phyloP scores from a whole-genome alignment of 108 stramenopile genomes.

The Skeletonema menzelii region DNA sequence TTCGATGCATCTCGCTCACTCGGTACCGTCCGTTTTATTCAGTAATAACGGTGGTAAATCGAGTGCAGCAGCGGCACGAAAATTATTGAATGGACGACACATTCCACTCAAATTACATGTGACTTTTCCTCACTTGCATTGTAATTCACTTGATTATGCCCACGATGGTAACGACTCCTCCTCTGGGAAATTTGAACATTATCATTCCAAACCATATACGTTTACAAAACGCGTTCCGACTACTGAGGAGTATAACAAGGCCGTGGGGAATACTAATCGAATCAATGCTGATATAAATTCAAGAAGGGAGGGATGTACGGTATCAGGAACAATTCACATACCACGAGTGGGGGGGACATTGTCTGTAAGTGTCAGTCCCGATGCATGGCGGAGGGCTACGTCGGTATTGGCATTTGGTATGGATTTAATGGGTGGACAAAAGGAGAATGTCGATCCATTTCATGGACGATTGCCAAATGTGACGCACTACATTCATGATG shows the following conservation, averaged over 20 bases:
- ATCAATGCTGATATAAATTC: too few relatives aligned
- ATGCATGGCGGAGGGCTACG: slow-evolving; percentile 37
- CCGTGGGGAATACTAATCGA: neutral
- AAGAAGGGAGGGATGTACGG: slow-evolving; percentile 40
- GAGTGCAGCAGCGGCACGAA: slow-evolving; percentile 1
- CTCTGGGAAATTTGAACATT: slow-evolving; percentile 36
- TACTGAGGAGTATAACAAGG: slow-evolving; percentile 23
- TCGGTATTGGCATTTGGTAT: slow-evolving; percentile 28
- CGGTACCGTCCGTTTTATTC: slow-evolving; percentile 45
- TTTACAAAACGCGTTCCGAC: slow-evolving; percentile 35
- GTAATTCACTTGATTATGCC: slow-evolving; percentile 59
- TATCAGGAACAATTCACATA: slow-evolving; percentile 30
- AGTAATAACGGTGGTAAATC: slow-evolving; percentile 13
- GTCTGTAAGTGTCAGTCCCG: slow-evolving; percentile 19
- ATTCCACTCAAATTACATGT: slow-evolving; percentile 61
- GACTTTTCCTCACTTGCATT: slow-evolving; percentile 75
- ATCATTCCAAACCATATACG: slow-evolving; percentile 29
- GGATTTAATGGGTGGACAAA: neutral
- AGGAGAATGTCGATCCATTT: slow-evolving; percentile 18
- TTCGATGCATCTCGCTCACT: slow-evolving; percentile 67
- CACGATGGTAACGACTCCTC: slow-evolving; percentile 54
- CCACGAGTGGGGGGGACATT: slow-evolving; percentile 35
- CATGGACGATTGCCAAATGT: slow-evolving; percentile 44
- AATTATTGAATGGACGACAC: slow-evolving; percentile 17
- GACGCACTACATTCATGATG: slow-evolving; percentile 71